phyloP scores from a whole-genome alignment of 306 rosid genomes.

The Acacia crassicarpa region DNA sequence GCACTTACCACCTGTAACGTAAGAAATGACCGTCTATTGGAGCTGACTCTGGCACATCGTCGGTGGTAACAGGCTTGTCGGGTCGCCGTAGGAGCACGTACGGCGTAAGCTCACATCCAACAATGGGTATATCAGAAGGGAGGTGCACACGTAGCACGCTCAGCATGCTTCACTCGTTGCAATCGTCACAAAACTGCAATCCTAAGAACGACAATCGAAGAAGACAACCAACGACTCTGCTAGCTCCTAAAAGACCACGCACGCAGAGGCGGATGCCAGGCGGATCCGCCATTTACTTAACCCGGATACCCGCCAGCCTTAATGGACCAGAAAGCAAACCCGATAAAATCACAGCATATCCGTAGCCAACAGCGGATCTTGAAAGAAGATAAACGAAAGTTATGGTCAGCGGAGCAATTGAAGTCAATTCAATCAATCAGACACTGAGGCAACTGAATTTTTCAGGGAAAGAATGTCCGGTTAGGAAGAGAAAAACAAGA shows the following conservation, averaged over 20 bases:
- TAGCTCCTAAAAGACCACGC: constrained; percentile 35
- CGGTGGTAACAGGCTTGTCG: constrained; percentile 67
- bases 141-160: constrained; percentile 97
- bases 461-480: constrained; percentile 27
- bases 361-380: constrained; percentile 43
- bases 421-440: constrained; percentile 28
- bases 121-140: constrained; percentile 98
- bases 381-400: neutral
- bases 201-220: constrained; percentile 45
- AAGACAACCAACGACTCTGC: constrained; percentile 29
- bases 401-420: constrained; percentile 27
- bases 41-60: constrained; percentile 73
- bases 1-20: constrained; percentile 89
- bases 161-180: constrained; percentile 90
- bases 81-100: constrained; percentile 92
- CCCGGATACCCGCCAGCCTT: constrained; percentile 81
- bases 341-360: constrained; percentile 19
- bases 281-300: constrained; percentile 93
- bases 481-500: constrained; percentile 10
- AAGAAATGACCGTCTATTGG: constrained; percentile 83
- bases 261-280: constrained; percentile 60
- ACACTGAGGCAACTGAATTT: constrained; percentile 38
- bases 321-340: constrained; percentile 33
- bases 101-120: constrained; percentile 99
- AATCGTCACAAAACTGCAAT: constrained; percentile 46